phyloP scores from a whole-genome alignment of 176 grass and related monocot genomes.

The Cenchrus fungigraminus region DNA sequence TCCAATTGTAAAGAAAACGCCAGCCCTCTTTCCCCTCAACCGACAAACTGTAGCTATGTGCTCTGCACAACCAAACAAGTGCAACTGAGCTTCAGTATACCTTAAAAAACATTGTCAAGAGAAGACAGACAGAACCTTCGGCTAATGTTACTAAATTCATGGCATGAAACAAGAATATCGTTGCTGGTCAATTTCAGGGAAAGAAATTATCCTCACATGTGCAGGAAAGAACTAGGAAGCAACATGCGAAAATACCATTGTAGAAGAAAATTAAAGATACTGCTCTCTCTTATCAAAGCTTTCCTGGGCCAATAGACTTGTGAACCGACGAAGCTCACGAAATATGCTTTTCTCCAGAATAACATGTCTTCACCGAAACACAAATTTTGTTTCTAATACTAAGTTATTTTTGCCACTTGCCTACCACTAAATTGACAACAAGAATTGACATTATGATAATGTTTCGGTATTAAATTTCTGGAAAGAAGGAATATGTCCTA shows the following conservation, averaged over 20 bases:
- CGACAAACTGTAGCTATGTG: conserved; percentile 22
- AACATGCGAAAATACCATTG: conserved; percentile 42
- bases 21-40: not conserved
- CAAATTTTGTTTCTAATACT: conserved; percentile 56
- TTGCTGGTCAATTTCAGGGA: conserved; percentile 21
- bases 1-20: conserved; percentile 2
- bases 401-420: conserved; percentile 41
- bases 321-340: conserved; percentile 16
- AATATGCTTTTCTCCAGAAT: conserved; percentile 50
- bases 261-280: conserved; percentile 45
- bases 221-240: conserved; percentile 53
- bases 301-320: conserved; percentile 38
- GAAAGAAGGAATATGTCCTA: conserved; percentile 55
- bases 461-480: conserved; percentile 26
- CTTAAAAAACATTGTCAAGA: conserved; percentile 30
- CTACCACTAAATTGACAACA: conserved; percentile 53
- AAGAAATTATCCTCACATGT: conserved; percentile 10
- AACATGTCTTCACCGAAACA: conserved; percentile 54
- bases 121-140: conserved; percentile 37
- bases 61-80: conserved; percentile 20
- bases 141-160: conserved; percentile 41
- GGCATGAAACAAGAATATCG: conserved; percentile 33
- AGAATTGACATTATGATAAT: conserved; percentile 40
- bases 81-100: conserved; percentile 23
- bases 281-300: conserved; percentile 8